Conservation (phyloP, 306 rosid genomes). For the Inga oerstediana region DNA sequence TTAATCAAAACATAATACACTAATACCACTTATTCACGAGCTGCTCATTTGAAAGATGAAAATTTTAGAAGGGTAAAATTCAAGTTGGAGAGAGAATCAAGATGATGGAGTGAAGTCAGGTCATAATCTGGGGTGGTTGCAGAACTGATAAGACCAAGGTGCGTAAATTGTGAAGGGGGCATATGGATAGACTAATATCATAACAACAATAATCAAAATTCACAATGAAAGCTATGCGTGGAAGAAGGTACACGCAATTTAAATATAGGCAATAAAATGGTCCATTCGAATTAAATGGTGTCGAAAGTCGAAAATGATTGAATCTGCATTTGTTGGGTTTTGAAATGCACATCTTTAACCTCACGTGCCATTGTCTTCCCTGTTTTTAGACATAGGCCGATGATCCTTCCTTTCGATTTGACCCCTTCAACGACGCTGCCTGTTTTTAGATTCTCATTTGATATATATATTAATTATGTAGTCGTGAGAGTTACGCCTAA, state of each 20-base stretch:
- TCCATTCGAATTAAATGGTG: background rate
- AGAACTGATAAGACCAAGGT: too few species aligned
- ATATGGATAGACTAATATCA: background rate
- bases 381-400: conserved; percentile 1
- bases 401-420: background rate
- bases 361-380: conserved; percentile 33
- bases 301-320: conserved; percentile 12
- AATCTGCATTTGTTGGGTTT: conserved; percentile 9
- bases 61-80: too few species aligned
- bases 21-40: too few species aligned
- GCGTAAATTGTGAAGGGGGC: background rate
- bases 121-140: background rate
- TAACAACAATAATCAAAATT: too few species aligned
- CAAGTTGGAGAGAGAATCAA: background rate
- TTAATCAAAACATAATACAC: too few species aligned
- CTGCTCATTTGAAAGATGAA: too few species aligned
- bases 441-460: background rate
- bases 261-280: background rate
- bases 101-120: background rate
- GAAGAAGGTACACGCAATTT: background rate
- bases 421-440: background rate
- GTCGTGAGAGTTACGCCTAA: background rate
- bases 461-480: background rate
- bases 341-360: background rate
- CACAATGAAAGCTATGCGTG: background rate